Conservation (phyloP, 306 rosid genomes). For the Fragaria nilgerrensis region DNA sequence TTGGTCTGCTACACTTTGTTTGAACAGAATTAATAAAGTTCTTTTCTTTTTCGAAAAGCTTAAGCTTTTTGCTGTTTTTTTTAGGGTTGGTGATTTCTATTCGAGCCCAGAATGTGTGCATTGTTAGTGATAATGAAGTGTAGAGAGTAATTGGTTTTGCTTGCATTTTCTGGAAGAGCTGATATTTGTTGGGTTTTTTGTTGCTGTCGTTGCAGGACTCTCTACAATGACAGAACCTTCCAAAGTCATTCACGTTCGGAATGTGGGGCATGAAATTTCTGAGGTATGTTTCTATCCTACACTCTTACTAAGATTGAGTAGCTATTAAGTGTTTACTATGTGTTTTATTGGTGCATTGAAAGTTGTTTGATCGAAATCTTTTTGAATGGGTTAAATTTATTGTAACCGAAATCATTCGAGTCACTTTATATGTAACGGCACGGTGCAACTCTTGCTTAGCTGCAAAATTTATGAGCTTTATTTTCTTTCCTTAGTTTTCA, state of each 20-base stretch:
- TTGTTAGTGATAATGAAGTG: neutral
- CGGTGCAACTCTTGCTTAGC: neutral
- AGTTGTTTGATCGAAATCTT: neutral
- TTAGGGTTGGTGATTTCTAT: neutral
- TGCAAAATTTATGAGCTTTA: neutral
- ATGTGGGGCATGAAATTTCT: constrained; percentile 93
- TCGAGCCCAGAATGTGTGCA: neutral
- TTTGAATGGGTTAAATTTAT: neutral
- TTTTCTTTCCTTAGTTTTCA: neutral
- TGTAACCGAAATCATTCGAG: neutral
- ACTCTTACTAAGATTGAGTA: neutral
- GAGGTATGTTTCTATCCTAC: constrained; percentile 48
- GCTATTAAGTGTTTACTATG: neutral
- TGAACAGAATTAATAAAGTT: neutral
- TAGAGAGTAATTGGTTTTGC: neutral
- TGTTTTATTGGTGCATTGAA: neutral
- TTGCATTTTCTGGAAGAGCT: constrained; percentile 3
- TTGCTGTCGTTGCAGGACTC: constrained; percentile 38
- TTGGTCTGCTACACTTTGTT: neutral
- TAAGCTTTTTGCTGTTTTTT: neutral
- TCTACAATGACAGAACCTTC: constrained; percentile 86
- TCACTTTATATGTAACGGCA: neutral
- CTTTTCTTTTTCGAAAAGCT: neutral
- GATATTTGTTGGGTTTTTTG: constrained; percentile 12
- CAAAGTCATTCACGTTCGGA: constrained; percentile 94